Percentiles rank a stretch among this genome's conserved stretches.
Evolutionary conservation across 768 basidiomycete species (phyloP).

Genomic region (Coprinopsis marcescibilis): DNA sequence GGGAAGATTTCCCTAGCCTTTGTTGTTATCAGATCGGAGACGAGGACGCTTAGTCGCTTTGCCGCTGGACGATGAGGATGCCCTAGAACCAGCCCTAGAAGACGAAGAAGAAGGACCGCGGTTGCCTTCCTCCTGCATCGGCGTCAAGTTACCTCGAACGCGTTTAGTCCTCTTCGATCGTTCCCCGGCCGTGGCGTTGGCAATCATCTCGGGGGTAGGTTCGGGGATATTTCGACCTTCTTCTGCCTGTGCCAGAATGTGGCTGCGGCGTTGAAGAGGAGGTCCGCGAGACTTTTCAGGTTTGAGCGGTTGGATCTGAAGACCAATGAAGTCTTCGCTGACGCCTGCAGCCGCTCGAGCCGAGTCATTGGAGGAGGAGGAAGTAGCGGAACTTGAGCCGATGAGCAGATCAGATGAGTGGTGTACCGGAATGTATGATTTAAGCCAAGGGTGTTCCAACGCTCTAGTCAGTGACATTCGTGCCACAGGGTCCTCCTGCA

Average conservation of each 20-base stretch:
- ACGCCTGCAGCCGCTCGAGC: slow-evolving; percentile 18
- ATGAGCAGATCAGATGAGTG: not conserved
- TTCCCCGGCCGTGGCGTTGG: slow-evolving; percentile 25
- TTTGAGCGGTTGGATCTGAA: slow-evolving; percentile 24
- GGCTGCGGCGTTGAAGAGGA: slow-evolving; percentile 43
- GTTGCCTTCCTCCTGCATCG: slow-evolving; percentile 33
- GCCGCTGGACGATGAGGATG: not conserved
- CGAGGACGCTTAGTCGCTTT: slow-evolving; percentile 2
- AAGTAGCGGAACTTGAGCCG: not conserved
- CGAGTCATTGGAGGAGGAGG: not conserved
- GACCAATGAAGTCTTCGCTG: slow-evolving; percentile 20
- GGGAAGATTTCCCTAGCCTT: too few relatives aligned
- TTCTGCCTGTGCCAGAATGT: slow-evolving; percentile 43
- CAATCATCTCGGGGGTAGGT: slow-evolving; percentile 56
- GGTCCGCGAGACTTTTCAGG: slow-evolving; percentile 16
- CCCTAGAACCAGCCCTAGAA: not conserved
- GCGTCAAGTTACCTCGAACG: slow-evolving; percentile 36
- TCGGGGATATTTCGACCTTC: slow-evolving; percentile 33
- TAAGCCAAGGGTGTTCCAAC: slow-evolving; percentile 74
- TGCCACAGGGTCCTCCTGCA: slow-evolving; percentile 53
- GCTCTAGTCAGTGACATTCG: slow-evolving; percentile 74
- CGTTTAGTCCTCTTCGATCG: slow-evolving; percentile 34
- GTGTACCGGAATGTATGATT: slow-evolving; percentile 17
- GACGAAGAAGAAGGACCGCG: not conserved
- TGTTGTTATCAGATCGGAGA: not conserved